Evolutionary conservation across 164 flowering plant genomes (phyloP).

Genomic region (Dillenia turbinata): DNA sequence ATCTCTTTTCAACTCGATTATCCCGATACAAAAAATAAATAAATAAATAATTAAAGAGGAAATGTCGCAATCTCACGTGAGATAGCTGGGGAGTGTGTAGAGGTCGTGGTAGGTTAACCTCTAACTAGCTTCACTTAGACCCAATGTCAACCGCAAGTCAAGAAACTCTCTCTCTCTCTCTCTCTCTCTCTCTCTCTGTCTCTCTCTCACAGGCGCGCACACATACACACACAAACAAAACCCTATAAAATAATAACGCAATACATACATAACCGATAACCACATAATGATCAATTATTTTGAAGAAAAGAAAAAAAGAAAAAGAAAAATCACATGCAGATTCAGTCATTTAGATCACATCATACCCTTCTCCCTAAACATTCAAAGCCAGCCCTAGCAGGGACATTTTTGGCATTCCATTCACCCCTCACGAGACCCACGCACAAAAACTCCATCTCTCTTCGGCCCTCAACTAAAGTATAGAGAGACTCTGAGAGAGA

Average conservation of each 20-base stretch:
- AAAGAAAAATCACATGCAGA: not conserved
- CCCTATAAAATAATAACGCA: not conserved
- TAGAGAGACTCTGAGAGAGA: conserved; percentile 9
- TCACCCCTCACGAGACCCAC: not conserved
- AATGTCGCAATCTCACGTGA: too few species aligned
- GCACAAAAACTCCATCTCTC: not conserved
- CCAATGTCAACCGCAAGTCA: too few species aligned
- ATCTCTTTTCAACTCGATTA: too few species aligned
- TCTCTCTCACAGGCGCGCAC: too few species aligned
- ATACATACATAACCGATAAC: conserved; percentile 16
- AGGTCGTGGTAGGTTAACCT: too few species aligned
- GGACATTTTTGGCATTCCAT: too few species aligned
- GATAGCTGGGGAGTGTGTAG: too few species aligned
- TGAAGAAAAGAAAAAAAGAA: not conserved
- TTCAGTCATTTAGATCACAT: not conserved
- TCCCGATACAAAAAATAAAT: too few species aligned
- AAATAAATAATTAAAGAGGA: too few species aligned
- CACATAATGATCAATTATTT: conserved; percentile 36
- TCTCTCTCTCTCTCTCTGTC: too few species aligned
- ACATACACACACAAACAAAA: not conserved
- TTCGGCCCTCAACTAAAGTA: not conserved
- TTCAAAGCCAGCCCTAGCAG: not conserved
- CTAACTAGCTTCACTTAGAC: too few species aligned
- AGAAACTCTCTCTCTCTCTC: too few species aligned
- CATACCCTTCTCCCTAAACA: not conserved